Evolutionary conservation across 1,139 yeast species (phyloP).

Genomic region (Blastobotrys indianensis): DNA sequence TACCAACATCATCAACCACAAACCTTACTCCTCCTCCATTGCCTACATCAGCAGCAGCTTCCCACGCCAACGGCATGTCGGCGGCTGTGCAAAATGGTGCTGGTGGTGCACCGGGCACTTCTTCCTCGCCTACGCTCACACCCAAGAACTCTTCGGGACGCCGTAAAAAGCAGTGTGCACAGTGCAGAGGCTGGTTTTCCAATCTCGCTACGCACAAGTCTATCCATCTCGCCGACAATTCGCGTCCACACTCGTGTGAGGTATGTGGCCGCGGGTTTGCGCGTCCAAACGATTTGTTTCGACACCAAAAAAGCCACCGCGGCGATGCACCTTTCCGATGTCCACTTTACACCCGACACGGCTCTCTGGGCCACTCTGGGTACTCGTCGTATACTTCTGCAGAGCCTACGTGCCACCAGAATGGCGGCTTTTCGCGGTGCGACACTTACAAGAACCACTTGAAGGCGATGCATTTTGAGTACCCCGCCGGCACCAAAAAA

Average conservation of each 20-base stretch:
- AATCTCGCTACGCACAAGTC: conserved; percentile 83
- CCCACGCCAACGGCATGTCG: too few relatives aligned
- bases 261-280: conserved; percentile 82
- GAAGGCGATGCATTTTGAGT: conserved; percentile 82
- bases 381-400: conserved; percentile 10
- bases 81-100: too few relatives aligned
- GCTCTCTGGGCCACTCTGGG: conserved; percentile 7
- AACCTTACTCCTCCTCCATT: too few relatives aligned
- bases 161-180: conserved; percentile 79
- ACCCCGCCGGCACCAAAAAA: conserved; percentile 82
- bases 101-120: too few relatives aligned
- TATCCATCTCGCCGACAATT: conserved; percentile 67
- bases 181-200: conserved; percentile 67
- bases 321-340: conserved; percentile 35
- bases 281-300: conserved; percentile 74
- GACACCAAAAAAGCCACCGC: conserved; percentile 75
- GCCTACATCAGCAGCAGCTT: too few relatives aligned
- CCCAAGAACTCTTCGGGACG: conserved; percentile 29
- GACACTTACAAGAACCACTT: conserved; percentile 90
- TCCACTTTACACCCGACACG: conserved; percentile 27
- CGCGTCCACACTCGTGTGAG: conserved; percentile 72
- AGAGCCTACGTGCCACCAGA: conserved; percentile 53
- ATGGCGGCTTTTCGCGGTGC: conserved; percentile 81
- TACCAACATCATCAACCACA: too few relatives aligned
- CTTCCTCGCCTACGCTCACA: too few relatives aligned